These are phyloP conservation scores for Acanthochlamys bracteata DNA, from an alignment of 106 monocot genomes.

Conservation along the genomic window DNA sequence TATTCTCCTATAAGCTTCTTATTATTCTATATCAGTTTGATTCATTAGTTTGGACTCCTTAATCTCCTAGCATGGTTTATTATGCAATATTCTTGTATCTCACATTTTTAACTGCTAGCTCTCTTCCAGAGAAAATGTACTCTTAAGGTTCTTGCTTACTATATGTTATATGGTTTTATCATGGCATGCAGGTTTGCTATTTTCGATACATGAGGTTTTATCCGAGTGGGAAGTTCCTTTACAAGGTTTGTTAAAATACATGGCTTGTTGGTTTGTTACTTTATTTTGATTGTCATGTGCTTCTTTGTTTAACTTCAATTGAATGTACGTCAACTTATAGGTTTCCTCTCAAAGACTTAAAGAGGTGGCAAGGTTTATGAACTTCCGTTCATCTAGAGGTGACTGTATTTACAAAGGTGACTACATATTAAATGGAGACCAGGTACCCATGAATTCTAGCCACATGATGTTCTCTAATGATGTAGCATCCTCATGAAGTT, in stretches of 20 bases:
- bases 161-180: background rate
- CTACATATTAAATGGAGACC: slow-evolving; percentile 44
- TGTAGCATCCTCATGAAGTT: too few relatives aligned
- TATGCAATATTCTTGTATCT: too few relatives aligned
- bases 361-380: slow-evolving; percentile 82
- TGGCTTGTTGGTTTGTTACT: background rate
- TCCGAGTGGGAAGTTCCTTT: slow-evolving; percentile 76
- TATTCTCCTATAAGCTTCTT: too few relatives aligned
- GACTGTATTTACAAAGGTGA: slow-evolving; percentile 78
- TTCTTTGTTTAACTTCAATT: background rate
- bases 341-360: slow-evolving; percentile 84
- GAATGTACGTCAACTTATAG: slow-evolving; percentile 17
- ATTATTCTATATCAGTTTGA: too few relatives aligned
- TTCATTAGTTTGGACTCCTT: too few relatives aligned
- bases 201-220: slow-evolving; percentile 86
- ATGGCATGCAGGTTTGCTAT: slow-evolving; percentile 74
- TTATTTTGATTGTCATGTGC: background rate
- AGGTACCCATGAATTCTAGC: too few relatives aligned
- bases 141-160: too few relatives aligned
- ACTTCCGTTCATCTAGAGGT: slow-evolving; percentile 51
- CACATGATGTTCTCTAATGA: too few relatives aligned
- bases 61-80: too few relatives aligned
- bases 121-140: too few relatives aligned
- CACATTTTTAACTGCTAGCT: too few relatives aligned
- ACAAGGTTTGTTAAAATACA: slow-evolving; percentile 47